Base-by-base conservation (phyloP, 768 basidiomycete genomes). In the Podaxis sp. region DNA sequence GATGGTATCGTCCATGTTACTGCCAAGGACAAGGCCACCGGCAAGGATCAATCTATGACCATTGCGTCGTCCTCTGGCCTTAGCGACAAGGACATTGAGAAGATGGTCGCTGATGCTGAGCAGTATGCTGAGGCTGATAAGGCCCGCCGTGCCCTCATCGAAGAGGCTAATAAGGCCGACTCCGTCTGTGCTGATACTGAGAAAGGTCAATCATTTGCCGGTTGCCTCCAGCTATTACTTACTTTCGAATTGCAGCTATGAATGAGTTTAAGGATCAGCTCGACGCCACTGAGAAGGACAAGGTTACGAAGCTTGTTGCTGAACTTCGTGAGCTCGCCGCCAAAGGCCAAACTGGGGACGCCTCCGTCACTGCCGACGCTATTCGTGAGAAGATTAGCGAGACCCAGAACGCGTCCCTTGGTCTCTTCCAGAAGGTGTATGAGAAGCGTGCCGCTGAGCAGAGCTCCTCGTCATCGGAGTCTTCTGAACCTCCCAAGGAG, bases 251-350 rank as follows among this genome's bases (percentile, higher is more conserved):
- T 24, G 4, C 68, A 93, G 93, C 95, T 17, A 92, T 99, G 90
- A 86, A 82, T 71, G 97, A 99, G 79, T 99, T 99, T 86, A 95
- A 96, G 82, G 93, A 96, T 51, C 95, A 98, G 73, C 87, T 99
- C 61, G 96, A 98, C 67, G 86, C 86, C 6, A 75, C 87, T 2
- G 97, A 99, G 85, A 90, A 90, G 78, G 95, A 96, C 72, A 98
- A 96, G 81, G 96, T 99, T 67, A 78, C 88, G 58, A 90, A 89
- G 76, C 90, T 96, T 51, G 77, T 99, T 36, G 75, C 76, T 60
- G 95, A 98, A 78, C 89, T 99, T 54, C 87, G 95, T 52, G 95
- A 95, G 75, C 71, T 99, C 67, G 88, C 94, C 15, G 81, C 82
- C 67, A 96, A 97, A 84, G 97, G 93, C 48, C 94, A 96, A 75